Evolutionary conservation across 2,329 filamentous ascomycete species (phyloP), one percentile per base, ranked within the genome.

Genomic region (Sporothrix luriei): DNA sequence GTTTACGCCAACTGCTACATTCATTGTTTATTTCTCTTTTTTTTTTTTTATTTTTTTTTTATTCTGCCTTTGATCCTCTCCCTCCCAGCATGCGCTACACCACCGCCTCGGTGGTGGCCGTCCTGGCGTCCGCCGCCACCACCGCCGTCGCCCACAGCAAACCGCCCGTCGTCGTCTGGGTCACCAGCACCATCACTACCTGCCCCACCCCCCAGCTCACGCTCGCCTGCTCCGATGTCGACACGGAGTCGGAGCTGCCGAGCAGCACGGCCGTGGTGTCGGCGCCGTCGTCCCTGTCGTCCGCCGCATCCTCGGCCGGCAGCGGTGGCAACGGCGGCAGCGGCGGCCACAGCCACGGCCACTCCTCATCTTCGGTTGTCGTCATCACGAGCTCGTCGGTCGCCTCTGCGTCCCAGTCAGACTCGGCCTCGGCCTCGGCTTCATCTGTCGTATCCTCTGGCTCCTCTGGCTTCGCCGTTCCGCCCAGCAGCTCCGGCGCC

Each of bases 111-210:
- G 26, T 16, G 13, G 51, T 67, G n/a, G 49, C 65, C 21, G 14
- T 55, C n/a, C 46, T 51, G 7, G 68, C 51, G 10, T 33, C 33
- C 33, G 13, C 48, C 21, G 13, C 61, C 24, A 7, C 40, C 24
- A 4, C 55, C 13, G 49, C 55, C 13, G 49, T 16, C 26, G 59
- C 61, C 61, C 24, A 57, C 33, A 48, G 13, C 38, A 59, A 69
- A 29, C 38, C 6, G 11, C 51, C 51, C 3, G 68, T 69, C 51
- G 61, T 66, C 51, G 21, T 69, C 40, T 69, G 68, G 68, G 68
- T 69, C 29, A 69, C 68, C 40, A 66, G 68, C 59, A 69, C 61
- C 51, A 66, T 66, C 68, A 66, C 61, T 24, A 69, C 61, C 61
- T 69, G 68, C 61, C 68, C 68, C 10, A 66, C 51, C 24, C 51